These are phyloP conservation scores for Croton setiger DNA, from an alignment of 441 rosid species.

Conservation along the genomic window DNA sequence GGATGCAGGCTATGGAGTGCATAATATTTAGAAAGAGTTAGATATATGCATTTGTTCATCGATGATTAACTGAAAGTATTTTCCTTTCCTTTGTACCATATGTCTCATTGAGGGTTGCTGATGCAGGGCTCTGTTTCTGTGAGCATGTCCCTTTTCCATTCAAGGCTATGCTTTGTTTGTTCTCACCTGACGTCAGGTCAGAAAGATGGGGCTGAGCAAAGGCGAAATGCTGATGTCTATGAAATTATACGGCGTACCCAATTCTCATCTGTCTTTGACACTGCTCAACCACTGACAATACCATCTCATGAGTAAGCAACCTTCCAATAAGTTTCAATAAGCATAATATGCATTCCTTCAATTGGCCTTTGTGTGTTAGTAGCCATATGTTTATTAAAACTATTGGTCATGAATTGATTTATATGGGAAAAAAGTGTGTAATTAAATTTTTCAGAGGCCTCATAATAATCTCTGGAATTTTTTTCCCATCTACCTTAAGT, in stretches of 20 bases:
- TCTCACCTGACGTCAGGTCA: conserved; percentile 99
- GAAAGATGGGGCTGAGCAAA: conserved; percentile 79
- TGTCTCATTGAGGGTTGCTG: conserved; percentile 27
- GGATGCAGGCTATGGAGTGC: not conserved
- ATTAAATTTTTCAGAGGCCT: not conserved
- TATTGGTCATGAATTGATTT: too few relatives aligned
- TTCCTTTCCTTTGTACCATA: conserved; percentile 1
- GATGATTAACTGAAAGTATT: conserved; percentile 9
- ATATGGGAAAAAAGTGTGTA: too few relatives aligned
- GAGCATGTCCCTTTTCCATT: conserved; percentile 91
- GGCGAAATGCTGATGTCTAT: conserved; percentile 85
- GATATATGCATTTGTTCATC: not conserved
- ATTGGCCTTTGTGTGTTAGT: not conserved
- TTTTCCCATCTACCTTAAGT: not conserved
- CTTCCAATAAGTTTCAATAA: conserved; percentile 6
- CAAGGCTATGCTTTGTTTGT: conserved; percentile 94
- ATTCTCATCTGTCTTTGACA: conserved; percentile 68
- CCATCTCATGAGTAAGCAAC: conserved; percentile 84
- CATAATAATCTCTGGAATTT: not conserved
- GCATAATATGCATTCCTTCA: not conserved
- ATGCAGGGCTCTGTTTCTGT: conserved; percentile 97
- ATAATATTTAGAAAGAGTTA: conserved; percentile 1
- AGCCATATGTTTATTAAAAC: not conserved
- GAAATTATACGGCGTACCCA: conserved; percentile 80
- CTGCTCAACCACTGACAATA: conserved; percentile 80